A percentile compares a stretch with the other conserved stretches of the same genome.
phyloP scores from a whole-genome alignment of 2,329 filamentous ascomycete species.

The Westerdykella ornata region DNA sequence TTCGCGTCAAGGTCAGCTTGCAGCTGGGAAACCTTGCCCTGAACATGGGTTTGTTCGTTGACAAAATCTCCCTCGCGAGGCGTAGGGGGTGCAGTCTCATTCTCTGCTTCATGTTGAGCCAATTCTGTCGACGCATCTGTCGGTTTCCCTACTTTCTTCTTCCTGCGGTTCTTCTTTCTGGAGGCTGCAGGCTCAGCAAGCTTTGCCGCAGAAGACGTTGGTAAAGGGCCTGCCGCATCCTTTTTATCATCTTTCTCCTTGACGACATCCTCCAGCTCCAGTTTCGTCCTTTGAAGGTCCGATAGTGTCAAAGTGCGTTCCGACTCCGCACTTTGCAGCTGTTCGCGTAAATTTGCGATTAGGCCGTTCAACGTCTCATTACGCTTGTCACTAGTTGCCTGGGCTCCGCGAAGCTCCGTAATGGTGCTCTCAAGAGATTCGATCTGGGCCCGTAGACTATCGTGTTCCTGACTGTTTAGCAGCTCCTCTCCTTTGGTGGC shows the following conservation, averaged over 20 bases:
- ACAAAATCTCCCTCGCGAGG: conserved; percentile 36
- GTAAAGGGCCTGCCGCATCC: conserved; percentile 9
- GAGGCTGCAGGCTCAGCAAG: conserved; percentile 35
- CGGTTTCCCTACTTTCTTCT: conserved; percentile 63
- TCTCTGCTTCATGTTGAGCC: conserved; percentile 36
- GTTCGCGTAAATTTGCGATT: conserved; percentile 48
- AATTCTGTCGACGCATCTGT: conserved; percentile 35
- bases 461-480: conserved; percentile 23
- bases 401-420: conserved; percentile 21
- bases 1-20: conserved; percentile 31
- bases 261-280: conserved; percentile 19
- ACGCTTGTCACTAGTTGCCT: conserved; percentile 46
- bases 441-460: conserved; percentile 24
- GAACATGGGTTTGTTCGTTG: conserved; percentile 3
- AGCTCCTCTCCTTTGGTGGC: conserved; percentile 27
- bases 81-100: conserved; percentile 28
- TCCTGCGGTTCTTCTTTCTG: conserved; percentile 78
- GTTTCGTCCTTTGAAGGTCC: conserved; percentile 35
- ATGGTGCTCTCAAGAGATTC: conserved; percentile 29
- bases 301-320: conserved; percentile 43
- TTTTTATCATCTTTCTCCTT: conserved; percentile 12
- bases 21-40: conserved; percentile 26
- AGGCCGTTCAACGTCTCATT: conserved; percentile 50
- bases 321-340: conserved; percentile 50
- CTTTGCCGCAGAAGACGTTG: conserved; percentile 15